Base-by-base conservation (phyloP, 805 yeast species). In the Ogataea henricii region DNA sequence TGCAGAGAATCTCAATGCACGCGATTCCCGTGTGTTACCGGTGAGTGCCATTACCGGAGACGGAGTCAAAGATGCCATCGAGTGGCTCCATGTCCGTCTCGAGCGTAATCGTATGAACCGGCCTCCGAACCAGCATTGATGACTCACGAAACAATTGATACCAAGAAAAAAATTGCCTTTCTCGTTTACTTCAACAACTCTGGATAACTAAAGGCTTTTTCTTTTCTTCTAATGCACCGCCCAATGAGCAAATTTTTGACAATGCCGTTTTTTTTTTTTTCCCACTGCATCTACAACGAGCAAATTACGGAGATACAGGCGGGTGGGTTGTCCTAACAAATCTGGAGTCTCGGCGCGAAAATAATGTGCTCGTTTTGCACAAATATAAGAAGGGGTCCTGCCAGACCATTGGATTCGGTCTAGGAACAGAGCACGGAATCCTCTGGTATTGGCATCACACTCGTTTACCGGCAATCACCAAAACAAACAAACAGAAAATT, bases 1-100 rank as follows among this genome's bases (percentile, higher is more conserved):
- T 60, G 87, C 97, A 43, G 84, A 87, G 73, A 82, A 84, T 60
- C 69, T 92, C 59, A 86, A 87, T 59, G 99, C 98, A 0, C 79
- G 97, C 34, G 99, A 92, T 64, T 82, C 90, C 54, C 77, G 96
- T 50, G 92, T 92, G 25, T 72, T 94, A 48, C 97, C 98, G 0
- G 85, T 92, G 3, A 85, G 94, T 60, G 97, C 96, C 12, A 71
- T 85, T 35, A 87, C 77, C 25, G 87, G 89, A 20, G 88, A 87
- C 17, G 98, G 98, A 1, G 82, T 92, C 2, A 74, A 74, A 44
- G 96, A 89, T 49, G 87, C 97, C 6, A 81, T 90, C 40, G 96
- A 89, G 40, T 92, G 99, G 99, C 66, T 92, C 40, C 80, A 81
- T 37, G 74, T 85, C 6, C 73, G 97, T 49, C 69, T 92, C 54